Evolutionary conservation across 768 basidiomycete genomes (phyloP), one percentile per base, ranked within the genome.

Genomic region (Pisolithus orientalis): DNA sequence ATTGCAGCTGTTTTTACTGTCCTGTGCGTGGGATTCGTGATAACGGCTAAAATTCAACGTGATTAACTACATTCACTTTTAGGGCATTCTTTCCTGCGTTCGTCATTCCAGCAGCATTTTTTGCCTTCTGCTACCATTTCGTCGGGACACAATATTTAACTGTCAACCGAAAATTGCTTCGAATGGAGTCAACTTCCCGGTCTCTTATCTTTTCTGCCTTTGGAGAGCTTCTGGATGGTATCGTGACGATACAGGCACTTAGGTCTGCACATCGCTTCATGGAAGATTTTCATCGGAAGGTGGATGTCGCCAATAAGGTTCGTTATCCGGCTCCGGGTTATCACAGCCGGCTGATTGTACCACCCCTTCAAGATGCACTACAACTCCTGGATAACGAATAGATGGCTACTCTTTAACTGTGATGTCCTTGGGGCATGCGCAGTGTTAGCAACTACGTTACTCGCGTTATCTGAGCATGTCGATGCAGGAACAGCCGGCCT

Each of bases 241-340:
- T 94, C 42, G 88, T 93, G n/a, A 93, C 92, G 6, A 88, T 95
- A 38, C 80, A 93, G 52, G 94, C 94, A 0, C 96, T 95, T 71
- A 85, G 87, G 0, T 86, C 83, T 0, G 92, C 95, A 63, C 71
- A 71, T 39, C 72, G 80, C 4, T 94, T 97, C 76, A 70, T 94
- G 58, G 78, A 87, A 49, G 78, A 78, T 54, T 69, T 94, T 3
- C 88, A 90, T 62, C 57, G 59, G 1, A 90, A 88, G 64, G 78
- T 93, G 31, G 87, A 92, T 56, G 69, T 75, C 45, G 91, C 86
- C 16, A 91, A 82, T 7, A 81, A 85, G 80, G 87, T 85, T 51
- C 39, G 59, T 51, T 8, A 43, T 29, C 28, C 27, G 11, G 8
- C n/a, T 4, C 5, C 11, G 21, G 5, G 48, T 48, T 32, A 7